Evolutionary conservation across 1,139 yeast species (phyloP).

Genomic region (Lodderomyces elongisporus): DNA sequence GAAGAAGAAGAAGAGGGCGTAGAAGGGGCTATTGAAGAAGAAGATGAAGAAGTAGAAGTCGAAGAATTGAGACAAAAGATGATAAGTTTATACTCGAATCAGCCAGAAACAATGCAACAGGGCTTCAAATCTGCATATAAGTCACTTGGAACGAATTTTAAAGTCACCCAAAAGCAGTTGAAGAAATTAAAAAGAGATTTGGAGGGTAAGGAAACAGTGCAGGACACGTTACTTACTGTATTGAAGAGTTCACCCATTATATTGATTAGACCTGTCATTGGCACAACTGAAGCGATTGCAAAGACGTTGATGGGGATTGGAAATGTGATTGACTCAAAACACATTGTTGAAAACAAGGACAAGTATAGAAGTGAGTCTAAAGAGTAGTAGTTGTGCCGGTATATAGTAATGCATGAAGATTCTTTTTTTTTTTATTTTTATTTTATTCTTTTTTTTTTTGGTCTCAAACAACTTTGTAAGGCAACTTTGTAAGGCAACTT

Average conservation of each 20-base stretch:
- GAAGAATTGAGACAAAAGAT: slow-evolving; percentile 43
- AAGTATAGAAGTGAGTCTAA: slow-evolving; percentile 22
- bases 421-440: no score
- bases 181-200: slow-evolving; percentile 56
- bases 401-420: no score
- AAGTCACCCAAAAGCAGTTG: slow-evolving; percentile 62
- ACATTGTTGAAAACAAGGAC: slow-evolving; percentile 34
- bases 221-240: slow-evolving; percentile 63
- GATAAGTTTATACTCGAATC: slow-evolving; percentile 79
- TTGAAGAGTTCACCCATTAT: slow-evolving; percentile 78
- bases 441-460: no score
- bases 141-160: slow-evolving; percentile 65
- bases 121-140: slow-evolving; percentile 72
- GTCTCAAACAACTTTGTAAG: no score
- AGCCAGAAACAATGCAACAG: slow-evolving; percentile 64
- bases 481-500: no score
- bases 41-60: slow-evolving; percentile 17
- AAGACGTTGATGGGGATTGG: slow-evolving; percentile 79
- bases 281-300: slow-evolving; percentile 87
- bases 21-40: slow-evolving; percentile 26
- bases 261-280: slow-evolving; percentile 79
- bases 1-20: slow-evolving; percentile 15
- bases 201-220: slow-evolving; percentile 57
- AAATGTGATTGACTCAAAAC: slow-evolving; percentile 68
- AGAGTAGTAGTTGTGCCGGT: slow-evolving; percentile 6